Evolutionary conservation across 2,329 filamentous ascomycete genomes (phyloP).

Genomic region (Venturia oleaginea): DNA sequence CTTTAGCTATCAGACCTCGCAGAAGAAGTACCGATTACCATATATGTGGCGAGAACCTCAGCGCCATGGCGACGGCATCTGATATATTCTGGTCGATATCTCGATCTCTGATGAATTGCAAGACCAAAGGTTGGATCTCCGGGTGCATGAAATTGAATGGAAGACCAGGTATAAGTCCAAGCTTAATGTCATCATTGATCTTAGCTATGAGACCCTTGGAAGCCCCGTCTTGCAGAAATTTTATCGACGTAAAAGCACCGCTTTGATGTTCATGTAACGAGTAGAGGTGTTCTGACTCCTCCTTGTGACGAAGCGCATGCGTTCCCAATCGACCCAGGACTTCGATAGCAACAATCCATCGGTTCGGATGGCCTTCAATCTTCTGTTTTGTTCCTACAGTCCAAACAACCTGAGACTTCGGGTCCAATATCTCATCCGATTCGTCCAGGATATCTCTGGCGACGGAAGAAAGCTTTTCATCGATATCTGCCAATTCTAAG

Average conservation of each 20-base stretch:
- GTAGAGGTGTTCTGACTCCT: not conserved
- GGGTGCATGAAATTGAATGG: not conserved
- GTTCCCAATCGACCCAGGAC: conserved; percentile 40
- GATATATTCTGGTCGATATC: not conserved
- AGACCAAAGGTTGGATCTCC: not conserved
- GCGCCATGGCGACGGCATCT: not conserved
- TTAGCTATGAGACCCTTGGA: conserved; percentile 19
- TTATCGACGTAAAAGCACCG: conserved; percentile 40
- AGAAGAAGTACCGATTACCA: conserved; percentile 41
- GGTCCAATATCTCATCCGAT: conserved; percentile 31
- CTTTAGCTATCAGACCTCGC: conserved; percentile 52
- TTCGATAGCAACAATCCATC: conserved; percentile 49
- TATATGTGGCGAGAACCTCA: not conserved
- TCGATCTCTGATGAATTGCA: not conserved
- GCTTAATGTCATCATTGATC: conserved; percentile 17
- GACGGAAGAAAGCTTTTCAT: conserved; percentile 32
- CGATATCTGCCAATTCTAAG: not conserved
- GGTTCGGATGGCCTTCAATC: conserved; percentile 43
- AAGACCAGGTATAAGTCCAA: conserved; percentile 23
- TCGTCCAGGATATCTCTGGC: conserved; percentile 55
- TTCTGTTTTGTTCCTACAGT: conserved; percentile 32
- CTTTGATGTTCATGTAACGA: not conserved
- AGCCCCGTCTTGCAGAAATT: conserved; percentile 39
- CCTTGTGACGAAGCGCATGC: not conserved
- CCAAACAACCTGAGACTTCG: conserved; percentile 28